Conservation (phyloP, 2,329 filamentous ascomycete species). For the Aureobasidium sp. region DNA sequence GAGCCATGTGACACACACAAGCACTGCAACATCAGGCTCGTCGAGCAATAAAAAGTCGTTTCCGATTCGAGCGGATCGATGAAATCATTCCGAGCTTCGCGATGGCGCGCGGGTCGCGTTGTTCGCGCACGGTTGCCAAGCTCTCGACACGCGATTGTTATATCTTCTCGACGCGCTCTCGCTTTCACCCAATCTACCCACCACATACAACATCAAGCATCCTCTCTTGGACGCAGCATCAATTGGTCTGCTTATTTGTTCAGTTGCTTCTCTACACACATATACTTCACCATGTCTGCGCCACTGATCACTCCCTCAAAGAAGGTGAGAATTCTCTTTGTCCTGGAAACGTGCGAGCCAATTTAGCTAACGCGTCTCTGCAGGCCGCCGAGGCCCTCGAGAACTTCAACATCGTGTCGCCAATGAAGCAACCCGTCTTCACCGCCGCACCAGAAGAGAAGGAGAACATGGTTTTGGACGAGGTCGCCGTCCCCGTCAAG, state of each 20-base stretch:
- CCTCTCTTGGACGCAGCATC: slow-evolving; percentile 10
- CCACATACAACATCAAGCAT: background rate
- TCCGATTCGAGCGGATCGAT: too few relatives aligned
- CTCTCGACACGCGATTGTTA: background rate
- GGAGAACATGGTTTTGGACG: slow-evolving; percentile 60
- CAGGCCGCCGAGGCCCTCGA: slow-evolving; percentile 83
- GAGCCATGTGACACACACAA: too few relatives aligned
- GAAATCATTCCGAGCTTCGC: too few relatives aligned
- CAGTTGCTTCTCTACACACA: slow-evolving; percentile 9
- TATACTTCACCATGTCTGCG: slow-evolving; percentile 51
- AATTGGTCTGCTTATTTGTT: slow-evolving; percentile 13
- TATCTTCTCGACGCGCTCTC: background rate
- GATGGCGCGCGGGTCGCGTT: too few relatives aligned
- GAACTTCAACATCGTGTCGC: slow-evolving; percentile 85
- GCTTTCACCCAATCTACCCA: background rate
- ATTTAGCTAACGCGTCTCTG: slow-evolving; percentile 29
- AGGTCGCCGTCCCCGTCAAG: slow-evolving; percentile 49
- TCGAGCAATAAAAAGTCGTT: too few relatives aligned
- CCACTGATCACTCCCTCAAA: slow-evolving; percentile 66
- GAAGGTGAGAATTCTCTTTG: slow-evolving; percentile 46
- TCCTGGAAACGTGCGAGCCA: slow-evolving; percentile 23
- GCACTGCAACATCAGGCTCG: too few relatives aligned
- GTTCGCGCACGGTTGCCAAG: too few relatives aligned
- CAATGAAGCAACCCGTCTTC: slow-evolving; percentile 83
- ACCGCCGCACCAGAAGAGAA: slow-evolving; percentile 55